Base-by-base conservation (phyloP, 495 filamentous ascomycete genomes). In the Thozetella sp. region DNA sequence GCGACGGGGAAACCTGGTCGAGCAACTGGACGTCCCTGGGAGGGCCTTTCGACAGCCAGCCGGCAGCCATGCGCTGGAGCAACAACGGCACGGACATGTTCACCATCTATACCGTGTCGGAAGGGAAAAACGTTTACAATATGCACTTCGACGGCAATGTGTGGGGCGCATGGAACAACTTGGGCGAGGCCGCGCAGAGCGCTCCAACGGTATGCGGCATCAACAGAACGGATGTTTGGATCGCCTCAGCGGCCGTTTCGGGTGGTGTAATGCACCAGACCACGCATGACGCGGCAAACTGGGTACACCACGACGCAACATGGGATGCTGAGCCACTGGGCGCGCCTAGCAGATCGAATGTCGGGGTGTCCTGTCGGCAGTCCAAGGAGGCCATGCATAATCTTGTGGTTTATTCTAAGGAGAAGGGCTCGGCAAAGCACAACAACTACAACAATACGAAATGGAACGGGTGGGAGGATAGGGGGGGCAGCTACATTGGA, bases 21-120 rank as follows among this genome's bases (percentile, higher is more conserved):
- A 22, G 51, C 23, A 22, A 53, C 51, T 53, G 51, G 51, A 53
- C 51, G 2, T 22, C n/a, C 22, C 51, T 53, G 4, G 51, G 51
- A 17, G 23, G 51, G 2, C 17, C 10, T 15, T 53, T 53, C 23
- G 51, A 22, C 51, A 53, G 51, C 51, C 51, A 53, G 51, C 51
- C 51, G 12, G 51, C 51, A 15, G 51, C 51, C 10, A 53, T 53
- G 4, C 25, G 9, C 30, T 37, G 30, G 30, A 6, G 17, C 17
- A 37, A 37, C 30, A 6, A 37, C 30, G 30, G 30, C 30, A 37
- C 30, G 9, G 30, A 37, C 9, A 37, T 37, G 30, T 9, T 37
- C 30, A 37, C 9, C 30, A 17, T 37, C 9, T 37, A 37, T 17
- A 9, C 30, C 9, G 30, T 37, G 30, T 37, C 30, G 30, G 17